A percentile compares a stretch with the other conserved stretches of the same genome.
These are phyloP conservation scores for Leptosphaerulina australis DNA, from an alignment of 2,329 filamentous ascomycete genomes.

Conservation along the genomic window DNA sequence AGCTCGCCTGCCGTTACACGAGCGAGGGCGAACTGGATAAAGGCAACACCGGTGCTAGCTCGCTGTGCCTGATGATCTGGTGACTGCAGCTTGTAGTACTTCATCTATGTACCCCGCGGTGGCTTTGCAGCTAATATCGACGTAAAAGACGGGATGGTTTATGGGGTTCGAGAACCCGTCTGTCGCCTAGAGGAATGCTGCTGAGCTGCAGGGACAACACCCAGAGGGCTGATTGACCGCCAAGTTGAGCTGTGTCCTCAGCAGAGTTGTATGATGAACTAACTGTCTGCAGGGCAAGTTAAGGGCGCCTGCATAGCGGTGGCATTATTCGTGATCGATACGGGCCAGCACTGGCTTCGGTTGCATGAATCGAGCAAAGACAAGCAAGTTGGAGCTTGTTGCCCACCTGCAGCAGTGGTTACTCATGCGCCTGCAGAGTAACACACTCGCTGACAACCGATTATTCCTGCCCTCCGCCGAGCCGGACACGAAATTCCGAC, in stretches of 20 bases:
- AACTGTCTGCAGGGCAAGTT: conserved; percentile 31
- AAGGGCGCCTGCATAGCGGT: conserved; percentile 27
- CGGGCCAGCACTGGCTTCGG: conserved; percentile 22
- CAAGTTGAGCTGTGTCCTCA: background rate
- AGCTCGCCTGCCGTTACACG: conserved; percentile 9
- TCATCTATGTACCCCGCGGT: conserved; percentile 47
- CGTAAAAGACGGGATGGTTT: conserved; percentile 29
- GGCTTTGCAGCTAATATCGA: conserved; percentile 35
- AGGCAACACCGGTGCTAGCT: conserved; percentile 9
- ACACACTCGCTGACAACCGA: conserved; percentile 30
- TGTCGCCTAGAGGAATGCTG: background rate
- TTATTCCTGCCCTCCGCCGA: conserved; percentile 34
- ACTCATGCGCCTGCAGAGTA: conserved; percentile 38
- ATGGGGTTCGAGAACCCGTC: conserved; percentile 29
- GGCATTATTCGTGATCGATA: conserved; percentile 19
- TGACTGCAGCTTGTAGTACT: conserved; percentile 37
- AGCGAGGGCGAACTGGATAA: conserved; percentile 8
- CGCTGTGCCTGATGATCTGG: conserved; percentile 22
- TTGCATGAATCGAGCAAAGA: conserved; percentile 3
- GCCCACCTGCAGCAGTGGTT: conserved; percentile 29
- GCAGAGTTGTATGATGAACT: background rate
- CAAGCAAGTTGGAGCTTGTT: conserved; percentile 20
- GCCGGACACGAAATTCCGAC: conserved; percentile 30
- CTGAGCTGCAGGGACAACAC: conserved; percentile 3
- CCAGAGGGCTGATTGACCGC: background rate